A percentile compares a stretch with the other conserved stretches of the same genome.
phyloP scores from a whole-genome alignment of 768 basidiomycete genomes.

The Russula foetens region DNA sequence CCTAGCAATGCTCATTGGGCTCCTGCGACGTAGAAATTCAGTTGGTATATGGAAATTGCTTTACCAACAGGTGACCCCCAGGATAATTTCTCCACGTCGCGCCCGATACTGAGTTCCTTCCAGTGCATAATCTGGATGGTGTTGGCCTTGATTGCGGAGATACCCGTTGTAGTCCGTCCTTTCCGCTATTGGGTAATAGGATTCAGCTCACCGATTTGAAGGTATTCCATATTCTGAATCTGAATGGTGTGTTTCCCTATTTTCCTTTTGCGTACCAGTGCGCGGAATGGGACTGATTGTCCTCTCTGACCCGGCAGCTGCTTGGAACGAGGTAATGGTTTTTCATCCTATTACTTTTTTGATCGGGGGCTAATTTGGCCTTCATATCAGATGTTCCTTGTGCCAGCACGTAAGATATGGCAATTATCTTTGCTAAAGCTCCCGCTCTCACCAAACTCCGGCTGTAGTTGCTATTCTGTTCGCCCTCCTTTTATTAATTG shows the following conservation, averaged over 20 bases:
- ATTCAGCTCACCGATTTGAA: neutral
- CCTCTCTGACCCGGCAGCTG: neutral
- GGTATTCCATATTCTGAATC: conserved; percentile 2
- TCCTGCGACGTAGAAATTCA: conserved; percentile 1
- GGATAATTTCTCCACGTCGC: neutral
- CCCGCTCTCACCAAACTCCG: neutral
- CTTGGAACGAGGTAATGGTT: conserved; percentile 5
- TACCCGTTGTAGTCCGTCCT: neutral
- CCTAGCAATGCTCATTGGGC: neutral
- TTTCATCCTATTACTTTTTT: neutral
- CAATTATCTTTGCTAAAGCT: neutral
- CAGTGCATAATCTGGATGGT: too few species aligned
- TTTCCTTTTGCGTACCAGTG: too few species aligned
- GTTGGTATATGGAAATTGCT: too few species aligned
- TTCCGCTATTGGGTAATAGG: neutral
- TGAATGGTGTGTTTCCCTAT: conserved; percentile 1
- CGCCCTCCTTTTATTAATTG: neutral
- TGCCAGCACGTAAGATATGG: neutral
- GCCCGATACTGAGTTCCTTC: neutral
- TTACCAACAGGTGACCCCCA: conserved; percentile 1
- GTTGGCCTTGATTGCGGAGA: neutral
- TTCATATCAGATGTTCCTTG: conserved; percentile 5
- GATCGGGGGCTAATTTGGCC: neutral
- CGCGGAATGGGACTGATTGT: neutral
- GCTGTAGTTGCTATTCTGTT: neutral